Evolutionary conservation across 441 rosid species (phyloP), one percentile per base, ranked within the genome.

Genomic region (Erodium texanum): DNA sequence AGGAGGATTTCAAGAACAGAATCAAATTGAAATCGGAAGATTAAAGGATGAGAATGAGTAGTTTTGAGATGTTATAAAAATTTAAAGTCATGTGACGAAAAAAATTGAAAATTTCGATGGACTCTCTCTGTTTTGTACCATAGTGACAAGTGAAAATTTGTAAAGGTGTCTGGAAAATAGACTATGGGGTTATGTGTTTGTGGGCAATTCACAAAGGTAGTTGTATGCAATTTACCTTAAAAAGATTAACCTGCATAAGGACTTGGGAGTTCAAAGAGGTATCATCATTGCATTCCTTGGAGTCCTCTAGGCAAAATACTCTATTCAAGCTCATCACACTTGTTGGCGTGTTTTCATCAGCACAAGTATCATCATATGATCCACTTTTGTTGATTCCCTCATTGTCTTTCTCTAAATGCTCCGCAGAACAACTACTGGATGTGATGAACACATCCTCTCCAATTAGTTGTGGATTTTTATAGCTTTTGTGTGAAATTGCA

Each of bases 251-350:
- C 87, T 81, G 89, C 66, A 66, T 27, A 75, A 76, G 82, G 73
- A 84, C 82, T 81, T 86, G 89, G 69, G 90, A 79, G 79, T 79
- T 82, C 69, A 77, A 70, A 64, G 70, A 68, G 65, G 78, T 67
- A 54, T 75, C 80, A 73, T 59, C 74, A 54, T 79, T 78, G 70
- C 79, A 79, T 66, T 82, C 87, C 73, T 74, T 84, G 32, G 84
- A 72, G 68, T 85, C 96, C 70, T 86, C 93, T 38, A 75, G 85
- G 78, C 84, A 84, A 76, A 88, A 82, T 62, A 88, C 76, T 83
- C 90, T 77, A 76, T 85, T 81, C 72, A 92, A 81, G 78, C 86
- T 87, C 89, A 89, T 87, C 67, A 89, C 93, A 71, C 93, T 87
- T n/a, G 86, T 86, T 23, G 98, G 98, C 62, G 93, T 88, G 70